These are phyloP conservation scores for Claviceps spartinae DNA, from an alignment of 2,329 filamentous ascomycete genomes.

Conservation along the genomic window DNA sequence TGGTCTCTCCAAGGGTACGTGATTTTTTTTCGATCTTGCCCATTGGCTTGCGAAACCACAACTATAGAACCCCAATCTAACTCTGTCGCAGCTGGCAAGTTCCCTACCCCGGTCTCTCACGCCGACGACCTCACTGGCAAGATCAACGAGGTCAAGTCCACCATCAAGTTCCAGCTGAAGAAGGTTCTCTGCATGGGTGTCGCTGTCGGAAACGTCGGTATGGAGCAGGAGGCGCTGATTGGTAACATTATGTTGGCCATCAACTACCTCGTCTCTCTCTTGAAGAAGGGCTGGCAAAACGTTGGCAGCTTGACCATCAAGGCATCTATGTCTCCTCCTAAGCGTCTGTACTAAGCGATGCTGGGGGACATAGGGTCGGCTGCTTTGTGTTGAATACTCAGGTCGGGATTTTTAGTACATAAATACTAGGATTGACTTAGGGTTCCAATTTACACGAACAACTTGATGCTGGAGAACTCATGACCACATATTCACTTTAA, in stretches of 20 bases:
- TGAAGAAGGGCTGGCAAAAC: conserved; percentile 99
- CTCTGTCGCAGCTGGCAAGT: conserved; percentile 72
- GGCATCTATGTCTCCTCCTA: conserved; percentile 98
- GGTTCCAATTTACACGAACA: conserved; percentile 3
- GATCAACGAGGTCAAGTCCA: conserved; percentile 99
- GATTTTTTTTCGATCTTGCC: conserved; percentile 7
- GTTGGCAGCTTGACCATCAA: conserved; percentile 99
- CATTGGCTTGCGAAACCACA: neutral
- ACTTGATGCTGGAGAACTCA: neutral
- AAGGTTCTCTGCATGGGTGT: conserved; percentile 99
- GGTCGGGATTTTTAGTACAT: neutral
- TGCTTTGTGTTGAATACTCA: conserved; percentile 7
- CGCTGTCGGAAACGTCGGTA: conserved; percentile 95
- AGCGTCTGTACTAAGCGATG: conserved; percentile 76
- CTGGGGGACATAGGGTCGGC: conserved; percentile 3
- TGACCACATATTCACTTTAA: neutral
- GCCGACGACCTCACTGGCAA: conserved; percentile 83
- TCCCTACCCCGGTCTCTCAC: conserved; percentile 97
- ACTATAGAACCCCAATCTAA: neutral
- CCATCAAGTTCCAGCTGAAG: conserved; percentile 99
- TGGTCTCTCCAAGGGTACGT: conserved; percentile 89
- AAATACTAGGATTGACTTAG: conserved; percentile 5
- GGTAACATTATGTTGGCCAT: conserved; percentile 99
- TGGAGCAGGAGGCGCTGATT: conserved; percentile 91
- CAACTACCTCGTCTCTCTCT: conserved; percentile 98